Evolutionary conservation across 441 rosid species (phyloP).

Genomic region (Viola pubescens): DNA sequence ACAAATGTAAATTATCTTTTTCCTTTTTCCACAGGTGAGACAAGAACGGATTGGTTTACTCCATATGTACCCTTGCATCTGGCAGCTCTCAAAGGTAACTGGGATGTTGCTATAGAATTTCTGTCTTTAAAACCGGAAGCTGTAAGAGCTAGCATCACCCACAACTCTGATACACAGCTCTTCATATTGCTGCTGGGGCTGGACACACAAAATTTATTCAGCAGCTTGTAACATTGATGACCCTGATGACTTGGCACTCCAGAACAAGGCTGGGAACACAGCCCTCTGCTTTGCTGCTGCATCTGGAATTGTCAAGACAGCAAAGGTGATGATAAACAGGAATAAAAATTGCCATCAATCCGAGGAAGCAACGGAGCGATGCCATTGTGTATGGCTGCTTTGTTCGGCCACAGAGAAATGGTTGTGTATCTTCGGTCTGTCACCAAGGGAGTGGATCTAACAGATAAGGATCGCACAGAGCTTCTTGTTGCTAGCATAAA

Average conservation of each 20-base stretch:
- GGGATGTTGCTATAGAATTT: slow-evolving; percentile 23
- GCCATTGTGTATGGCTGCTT: slow-evolving; percentile 33
- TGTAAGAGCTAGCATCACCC: slow-evolving; percentile 23
- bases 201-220: slow-evolving; percentile 28
- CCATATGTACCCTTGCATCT: slow-evolving; percentile 21
- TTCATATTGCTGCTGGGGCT: slow-evolving; percentile 40
- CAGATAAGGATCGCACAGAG: slow-evolving; percentile 15
- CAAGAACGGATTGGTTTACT: background rate
- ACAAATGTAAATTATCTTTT: too few relatives aligned
- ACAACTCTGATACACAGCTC: slow-evolving; percentile 28
- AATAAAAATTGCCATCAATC: slow-evolving; percentile 24
- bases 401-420: slow-evolving; percentile 37
- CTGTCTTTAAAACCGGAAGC: slow-evolving; percentile 25
- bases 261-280: slow-evolving; percentile 30
- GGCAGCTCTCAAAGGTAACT: slow-evolving; percentile 38
- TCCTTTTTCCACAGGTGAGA: too few relatives aligned
- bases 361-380: slow-evolving; percentile 28
- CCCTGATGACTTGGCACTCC: slow-evolving; percentile 22
- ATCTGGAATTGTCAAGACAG: slow-evolving; percentile 29
- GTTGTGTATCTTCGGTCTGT: slow-evolving; percentile 31
- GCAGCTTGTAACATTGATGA: slow-evolving; percentile 28
- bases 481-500: slow-evolving; percentile 32
- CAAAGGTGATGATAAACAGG: slow-evolving; percentile 26
- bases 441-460: slow-evolving; percentile 7
- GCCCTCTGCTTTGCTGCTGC: slow-evolving; percentile 39